Evolutionary conservation across 2,329 filamentous ascomycete genomes (phyloP).

Genomic region (Fonsecaea erecta): DNA sequence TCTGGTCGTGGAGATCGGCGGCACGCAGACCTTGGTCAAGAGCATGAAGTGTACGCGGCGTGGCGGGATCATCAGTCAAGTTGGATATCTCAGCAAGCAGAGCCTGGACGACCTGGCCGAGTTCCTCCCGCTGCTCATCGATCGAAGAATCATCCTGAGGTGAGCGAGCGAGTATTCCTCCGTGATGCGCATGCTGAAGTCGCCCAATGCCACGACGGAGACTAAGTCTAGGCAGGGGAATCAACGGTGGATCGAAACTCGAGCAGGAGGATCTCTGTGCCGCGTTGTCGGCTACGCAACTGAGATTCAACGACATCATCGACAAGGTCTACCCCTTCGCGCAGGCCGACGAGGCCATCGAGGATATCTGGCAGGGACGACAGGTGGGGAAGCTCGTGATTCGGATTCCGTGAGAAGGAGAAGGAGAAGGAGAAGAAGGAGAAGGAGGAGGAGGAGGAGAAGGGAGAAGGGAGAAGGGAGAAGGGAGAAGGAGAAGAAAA

Average conservation of each 20-base stretch:
- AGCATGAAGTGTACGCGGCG: slow-evolving; percentile 49
- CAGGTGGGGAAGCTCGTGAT: slow-evolving; percentile 50
- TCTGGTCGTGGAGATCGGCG: slow-evolving; percentile 49
- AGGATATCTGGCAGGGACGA: slow-evolving; percentile 50
- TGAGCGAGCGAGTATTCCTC: slow-evolving; percentile 28
- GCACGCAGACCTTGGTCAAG: slow-evolving; percentile 45
- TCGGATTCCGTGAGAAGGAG: background rate
- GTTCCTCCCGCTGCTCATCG: slow-evolving; percentile 46
- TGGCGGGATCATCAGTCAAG: slow-evolving; percentile 50
- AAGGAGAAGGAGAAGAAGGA: no score
- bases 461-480: no score
- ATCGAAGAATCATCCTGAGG: slow-evolving; percentile 44
- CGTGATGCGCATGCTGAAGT: background rate
- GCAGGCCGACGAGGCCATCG: slow-evolving; percentile 48
- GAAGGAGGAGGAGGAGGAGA: no score
- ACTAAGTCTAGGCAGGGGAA: slow-evolving; percentile 41
- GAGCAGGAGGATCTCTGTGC: slow-evolving; percentile 49
- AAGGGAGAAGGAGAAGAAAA: no score
- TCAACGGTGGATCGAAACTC: slow-evolving; percentile 48
- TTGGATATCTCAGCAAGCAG: slow-evolving; percentile 49
- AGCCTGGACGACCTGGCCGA: slow-evolving; percentile 43
- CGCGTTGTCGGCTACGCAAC: slow-evolving; percentile 41
- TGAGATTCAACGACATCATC: slow-evolving; percentile 44
- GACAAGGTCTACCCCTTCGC: slow-evolving; percentile 47
- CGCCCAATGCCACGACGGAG: slow-evolving; percentile 9